phyloP scores from a whole-genome alignment of 2,329 filamentous ascomycete genomes.

The Bisporella sp. region DNA sequence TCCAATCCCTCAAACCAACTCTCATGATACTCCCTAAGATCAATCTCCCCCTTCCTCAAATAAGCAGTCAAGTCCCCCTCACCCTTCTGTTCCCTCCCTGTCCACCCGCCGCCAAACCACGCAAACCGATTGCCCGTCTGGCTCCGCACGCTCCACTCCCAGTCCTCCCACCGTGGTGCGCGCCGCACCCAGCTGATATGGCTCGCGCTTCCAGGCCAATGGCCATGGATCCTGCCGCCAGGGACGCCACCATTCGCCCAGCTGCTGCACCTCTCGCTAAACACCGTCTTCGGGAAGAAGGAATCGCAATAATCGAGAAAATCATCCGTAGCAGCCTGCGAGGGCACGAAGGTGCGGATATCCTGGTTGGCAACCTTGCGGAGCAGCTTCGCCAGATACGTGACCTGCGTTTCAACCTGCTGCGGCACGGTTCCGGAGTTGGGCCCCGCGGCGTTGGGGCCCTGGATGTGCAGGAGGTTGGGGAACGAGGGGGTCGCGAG shows the following conservation, averaged over 20 bases:
- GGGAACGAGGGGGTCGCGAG: slow-evolving; percentile 58
- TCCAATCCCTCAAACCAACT: slow-evolving; percentile 49
- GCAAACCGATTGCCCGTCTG: slow-evolving; percentile 36
- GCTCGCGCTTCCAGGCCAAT: slow-evolving; percentile 63
- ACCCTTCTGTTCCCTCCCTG: slow-evolving; percentile 45
- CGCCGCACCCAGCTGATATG: slow-evolving; percentile 51
- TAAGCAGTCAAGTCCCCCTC: slow-evolving; percentile 57
- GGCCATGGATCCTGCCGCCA: slow-evolving; percentile 56
- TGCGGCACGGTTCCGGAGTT: slow-evolving; percentile 62
- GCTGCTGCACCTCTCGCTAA: slow-evolving; percentile 57
- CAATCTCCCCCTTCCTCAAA: slow-evolving; percentile 47
- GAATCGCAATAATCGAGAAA: slow-evolving; percentile 52
- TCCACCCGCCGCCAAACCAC: slow-evolving; percentile 65
- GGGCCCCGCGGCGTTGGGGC: slow-evolving; percentile 47
- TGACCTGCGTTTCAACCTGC: slow-evolving; percentile 57
- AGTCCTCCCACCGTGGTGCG: slow-evolving; percentile 54
- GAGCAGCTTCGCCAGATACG: slow-evolving; percentile 59
- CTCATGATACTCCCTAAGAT: slow-evolving; percentile 59
- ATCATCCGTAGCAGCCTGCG: slow-evolving; percentile 53
- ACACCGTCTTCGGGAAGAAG: slow-evolving; percentile 47
- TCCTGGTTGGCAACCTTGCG: slow-evolving; percentile 61
- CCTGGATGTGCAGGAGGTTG: slow-evolving; percentile 59
- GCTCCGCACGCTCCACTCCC: slow-evolving; percentile 42
- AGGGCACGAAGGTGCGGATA: slow-evolving; percentile 54
- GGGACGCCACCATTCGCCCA: slow-evolving; percentile 66